Base-by-base conservation (phyloP, 768 basidiomycete species). In the Epithele typhae region DNA sequence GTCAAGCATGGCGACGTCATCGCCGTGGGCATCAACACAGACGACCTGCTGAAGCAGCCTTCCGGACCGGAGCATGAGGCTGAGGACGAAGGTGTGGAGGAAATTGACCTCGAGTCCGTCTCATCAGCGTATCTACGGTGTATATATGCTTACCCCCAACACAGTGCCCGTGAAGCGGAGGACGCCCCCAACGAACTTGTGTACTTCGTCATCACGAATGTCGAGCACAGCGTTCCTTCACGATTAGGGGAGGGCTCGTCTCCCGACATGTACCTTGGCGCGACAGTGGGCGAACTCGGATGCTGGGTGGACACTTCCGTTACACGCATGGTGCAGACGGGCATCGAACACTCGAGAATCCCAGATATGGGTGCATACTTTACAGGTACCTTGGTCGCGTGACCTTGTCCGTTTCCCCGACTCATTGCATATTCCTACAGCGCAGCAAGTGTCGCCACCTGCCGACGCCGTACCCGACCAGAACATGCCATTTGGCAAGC, bases 251-350 rank as follows among this genome's bases (percentile, higher is more conserved):
- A 64, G 35, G 60, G 45, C 48, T 36, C 37, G 25, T 59, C 51
- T 27, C 64, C 66, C 18, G 80, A 82, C 51, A 61, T 77, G 5
- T 77, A 79, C 53, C 68, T 76, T 19, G 78, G 80, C 14, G 75
- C 75, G 2, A 73, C 75, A 0, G 63, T 75, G 17, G 88, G 87
- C 4, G 81, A 89, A 56, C 61, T 93, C 15, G 95, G 95, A 0
- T 94, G 87, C 58, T 88, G 87, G 77, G 73, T 96, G 17, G 90
- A 97, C 56, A 66, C 82, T 1, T 61, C 71, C 1, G 60, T 74
- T 6, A 95, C 95, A 17, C 80, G 81, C 43, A 78, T 97, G 58
- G 64, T 87, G 7, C 89, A 94, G 63, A 74, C 81, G 0, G 93
- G 95, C 0, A 58, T 89, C 6, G 90, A 92, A 56, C 78, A 86